Evolutionary conservation across 2,329 filamentous ascomycete genomes (phyloP).

Genomic region (Epichloe hybrida): DNA sequence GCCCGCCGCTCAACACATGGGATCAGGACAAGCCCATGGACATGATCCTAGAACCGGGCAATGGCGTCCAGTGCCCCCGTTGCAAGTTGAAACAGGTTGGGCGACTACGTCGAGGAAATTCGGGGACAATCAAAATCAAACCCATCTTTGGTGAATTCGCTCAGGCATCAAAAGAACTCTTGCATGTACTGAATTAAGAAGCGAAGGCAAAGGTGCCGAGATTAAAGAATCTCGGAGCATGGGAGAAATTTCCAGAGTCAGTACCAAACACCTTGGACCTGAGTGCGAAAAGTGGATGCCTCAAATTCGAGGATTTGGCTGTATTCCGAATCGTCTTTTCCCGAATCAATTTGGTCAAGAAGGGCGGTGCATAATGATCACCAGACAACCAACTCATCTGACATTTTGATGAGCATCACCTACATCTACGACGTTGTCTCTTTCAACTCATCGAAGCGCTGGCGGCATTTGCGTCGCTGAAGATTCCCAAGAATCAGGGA

Average conservation of each 20-base stretch:
- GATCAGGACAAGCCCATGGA: constrained; percentile 18
- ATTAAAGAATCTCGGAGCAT: no score
- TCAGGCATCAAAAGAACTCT: background rate
- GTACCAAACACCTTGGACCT: no score
- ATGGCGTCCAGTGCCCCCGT: constrained; percentile 20
- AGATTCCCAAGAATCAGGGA: no score
- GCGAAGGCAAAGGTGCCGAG: background rate
- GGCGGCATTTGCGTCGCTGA: no score
- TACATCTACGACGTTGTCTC: no score
- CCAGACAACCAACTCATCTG: background rate
- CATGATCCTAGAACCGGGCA: constrained; percentile 23
- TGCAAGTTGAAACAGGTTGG: constrained; percentile 23
- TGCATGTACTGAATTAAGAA: background rate
- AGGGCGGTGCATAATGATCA: background rate
- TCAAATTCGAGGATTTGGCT: no score
- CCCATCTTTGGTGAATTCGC: constrained; percentile 1
- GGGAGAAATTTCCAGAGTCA: background rate
- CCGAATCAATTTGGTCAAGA: background rate
- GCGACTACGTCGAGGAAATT: constrained; percentile 18
- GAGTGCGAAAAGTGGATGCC: no score
- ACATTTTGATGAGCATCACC: background rate
- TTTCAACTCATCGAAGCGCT: no score
- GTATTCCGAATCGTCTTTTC: background rate
- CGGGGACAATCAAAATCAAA: constrained; percentile 10
- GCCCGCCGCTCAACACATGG: constrained; percentile 9